Evolutionary conservation across 2,329 filamentous ascomycete genomes (phyloP), one percentile per base, ranked within the genome.

Genomic region (Cytospora piceae): DNA sequence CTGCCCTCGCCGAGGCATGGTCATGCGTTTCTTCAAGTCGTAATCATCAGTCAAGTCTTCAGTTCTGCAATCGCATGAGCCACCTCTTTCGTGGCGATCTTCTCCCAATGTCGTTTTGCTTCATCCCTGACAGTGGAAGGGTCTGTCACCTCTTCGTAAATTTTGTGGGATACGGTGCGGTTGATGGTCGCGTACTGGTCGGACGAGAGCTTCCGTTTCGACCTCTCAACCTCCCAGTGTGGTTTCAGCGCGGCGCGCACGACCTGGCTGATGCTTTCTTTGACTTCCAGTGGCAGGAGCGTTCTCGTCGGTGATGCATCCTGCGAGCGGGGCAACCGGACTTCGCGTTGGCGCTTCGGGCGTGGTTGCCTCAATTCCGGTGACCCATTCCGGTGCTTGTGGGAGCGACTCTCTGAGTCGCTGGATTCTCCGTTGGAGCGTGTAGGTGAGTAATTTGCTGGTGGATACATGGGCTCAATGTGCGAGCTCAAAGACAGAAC

Each of bases 101-200:
- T 87, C 78, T 96, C 91, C 85, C 93, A 93, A 57, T 84, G 85
- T 69, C 85, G 85, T 65, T 88, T 85, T 64, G 87, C 86, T 32
- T 87, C 85, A 27, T 90, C 84, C 72, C 91, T 86, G 34, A 95
- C 82, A 29, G 81, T 77, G 24, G 82, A 78, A 17, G 82, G 82
- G 67, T 83, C 80, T 57, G 81, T 80, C 55, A 86, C 82, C 68
- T 87, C 85, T 69, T 88, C 93, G 77, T 99, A 99, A 66, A 99
- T 82, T 79, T 90, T 91, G 65, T 93, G 90, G 52, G 93, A 97
- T 39, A 98, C 89, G 67, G 91, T 90, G 68, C 93, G 89, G 75
- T 98, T 98, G 78, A 98, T 97, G 64, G 88, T 87, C 3, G 92
- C 94, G 76, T 96, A 99, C 77, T 97, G 90, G 67, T 97, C 92